These are phyloP conservation scores for Cutaneotrichosporon sp. DNA, from an alignment of 1,284 basidiomycete genomes.

Conservation along the genomic window DNA sequence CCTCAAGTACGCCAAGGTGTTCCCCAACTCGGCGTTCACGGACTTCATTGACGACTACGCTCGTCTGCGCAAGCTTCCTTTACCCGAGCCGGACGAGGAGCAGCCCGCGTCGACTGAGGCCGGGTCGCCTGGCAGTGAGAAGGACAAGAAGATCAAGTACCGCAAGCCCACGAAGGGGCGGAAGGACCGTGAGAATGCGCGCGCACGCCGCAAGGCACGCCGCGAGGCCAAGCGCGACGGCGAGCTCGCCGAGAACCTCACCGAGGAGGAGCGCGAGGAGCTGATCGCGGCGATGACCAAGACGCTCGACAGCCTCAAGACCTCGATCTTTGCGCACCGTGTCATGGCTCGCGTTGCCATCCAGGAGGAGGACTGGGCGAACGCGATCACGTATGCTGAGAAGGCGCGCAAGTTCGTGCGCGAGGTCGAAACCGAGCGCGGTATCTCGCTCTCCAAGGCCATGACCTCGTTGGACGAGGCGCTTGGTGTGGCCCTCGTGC, in stretches of 20 bases:
- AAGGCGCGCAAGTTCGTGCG: slow-evolving; percentile 65
- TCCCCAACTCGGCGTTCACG: slow-evolving; percentile 65
- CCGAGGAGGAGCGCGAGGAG: slow-evolving; percentile 49
- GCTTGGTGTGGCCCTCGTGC: slow-evolving; percentile 65
- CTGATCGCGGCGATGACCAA: slow-evolving; percentile 46
- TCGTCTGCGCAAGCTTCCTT: slow-evolving; percentile 60
- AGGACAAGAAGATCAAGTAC: slow-evolving; percentile 27
- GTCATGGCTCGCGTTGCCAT: slow-evolving; percentile 72
- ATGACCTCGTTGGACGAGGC: slow-evolving; percentile 44
- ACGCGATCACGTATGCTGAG: slow-evolving; percentile 70
- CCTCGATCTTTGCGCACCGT: slow-evolving; percentile 71
- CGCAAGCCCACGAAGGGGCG: slow-evolving; percentile 3
- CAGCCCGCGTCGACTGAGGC: slow-evolving; percentile 33
- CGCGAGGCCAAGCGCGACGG: slow-evolving; percentile 41
- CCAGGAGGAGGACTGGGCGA: slow-evolving; percentile 73
- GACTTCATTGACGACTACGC: slow-evolving; percentile 70
- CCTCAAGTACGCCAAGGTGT: slow-evolving; percentile 66
- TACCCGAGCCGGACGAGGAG: slow-evolving; percentile 58
- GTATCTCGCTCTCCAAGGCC: slow-evolving; percentile 53
- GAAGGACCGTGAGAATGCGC: slow-evolving; percentile 33
- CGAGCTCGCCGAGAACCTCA: slow-evolving; percentile 41
- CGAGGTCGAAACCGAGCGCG: slow-evolving; percentile 63
- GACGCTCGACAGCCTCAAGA: slow-evolving; percentile 52
- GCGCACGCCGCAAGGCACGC: slow-evolving; percentile 38
- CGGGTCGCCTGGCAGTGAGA: slow-evolving; percentile 3